Percentiles rank a stretch among this genome's conserved stretches.
Conservation (phyloP, 192 early-diverging fungal genomes). For the Chytriomyces sp. region DNA sequence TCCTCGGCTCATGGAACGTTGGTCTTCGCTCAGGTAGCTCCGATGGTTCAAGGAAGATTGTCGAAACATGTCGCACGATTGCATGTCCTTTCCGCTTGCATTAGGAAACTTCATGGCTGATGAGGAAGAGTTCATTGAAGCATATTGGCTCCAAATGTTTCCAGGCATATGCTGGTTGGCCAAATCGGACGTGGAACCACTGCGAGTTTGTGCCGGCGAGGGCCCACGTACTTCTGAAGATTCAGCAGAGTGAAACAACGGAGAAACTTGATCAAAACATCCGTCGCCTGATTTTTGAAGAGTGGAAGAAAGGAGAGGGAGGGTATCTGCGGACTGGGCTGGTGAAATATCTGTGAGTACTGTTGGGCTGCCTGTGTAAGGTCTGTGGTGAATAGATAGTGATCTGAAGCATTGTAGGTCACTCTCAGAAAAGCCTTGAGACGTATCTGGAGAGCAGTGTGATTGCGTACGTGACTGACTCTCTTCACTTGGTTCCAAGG, state of each 20-base stretch:
- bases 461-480: too few relatives aligned
- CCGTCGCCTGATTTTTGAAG: too few relatives aligned
- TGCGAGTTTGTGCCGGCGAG: neutral
- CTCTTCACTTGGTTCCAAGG: neutral
- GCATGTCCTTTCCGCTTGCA: too few relatives aligned
- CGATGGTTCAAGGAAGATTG: conserved; percentile 13
- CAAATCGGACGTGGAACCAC: neutral
- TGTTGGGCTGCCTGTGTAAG: too few relatives aligned
- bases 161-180: too few relatives aligned
- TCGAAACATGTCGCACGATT: conserved; percentile 8
- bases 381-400: conserved; percentile 1
- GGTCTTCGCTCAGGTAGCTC: neutral
- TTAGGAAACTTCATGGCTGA: too few relatives aligned
- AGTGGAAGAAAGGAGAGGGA: too few relatives aligned
- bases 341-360: too few relatives aligned
- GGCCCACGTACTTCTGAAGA: neutral
- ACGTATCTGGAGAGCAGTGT: neutral
- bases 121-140: neutral
- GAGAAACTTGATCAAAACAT: too few relatives aligned
- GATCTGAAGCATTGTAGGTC: conserved; percentile 10
- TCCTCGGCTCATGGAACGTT: neutral
- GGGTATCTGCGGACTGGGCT: too few relatives aligned
- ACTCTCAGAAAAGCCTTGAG: neutral
- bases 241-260: neutral
- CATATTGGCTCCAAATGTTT: conserved; percentile 22